These are phyloP conservation scores for Boletellus ananas DNA, from an alignment of 768 basidiomycete genomes.

Conservation along the genomic window DNA sequence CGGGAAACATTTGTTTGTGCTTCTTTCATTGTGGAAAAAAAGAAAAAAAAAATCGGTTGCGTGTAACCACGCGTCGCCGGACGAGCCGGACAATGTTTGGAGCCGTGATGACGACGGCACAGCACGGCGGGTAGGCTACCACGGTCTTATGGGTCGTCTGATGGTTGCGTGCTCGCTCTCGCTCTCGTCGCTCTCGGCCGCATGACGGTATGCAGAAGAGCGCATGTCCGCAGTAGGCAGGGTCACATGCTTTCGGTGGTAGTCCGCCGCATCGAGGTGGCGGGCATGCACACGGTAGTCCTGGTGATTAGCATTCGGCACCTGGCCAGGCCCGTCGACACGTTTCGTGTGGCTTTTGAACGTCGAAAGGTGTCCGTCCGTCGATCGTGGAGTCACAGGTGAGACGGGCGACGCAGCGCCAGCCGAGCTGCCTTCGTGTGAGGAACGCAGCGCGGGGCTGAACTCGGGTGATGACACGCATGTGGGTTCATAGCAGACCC, in stretches of 20 bases:
- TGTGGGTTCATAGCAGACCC: slow-evolving; percentile 16
- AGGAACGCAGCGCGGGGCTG: slow-evolving; percentile 29
- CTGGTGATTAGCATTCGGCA: slow-evolving; percentile 8
- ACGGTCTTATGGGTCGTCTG: slow-evolving; percentile 43
- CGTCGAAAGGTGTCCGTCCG: slow-evolving; percentile 16
- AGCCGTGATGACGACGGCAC: background rate
- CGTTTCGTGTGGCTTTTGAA: slow-evolving; percentile 13
- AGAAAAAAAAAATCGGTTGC: background rate
- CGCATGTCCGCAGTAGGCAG: slow-evolving; percentile 22
- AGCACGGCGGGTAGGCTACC: slow-evolving; percentile 29
- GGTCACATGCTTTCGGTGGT: slow-evolving; percentile 13
- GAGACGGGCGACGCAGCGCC: slow-evolving; percentile 49
- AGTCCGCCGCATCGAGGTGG: slow-evolving; percentile 7
- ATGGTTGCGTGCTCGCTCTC: slow-evolving; percentile 32
- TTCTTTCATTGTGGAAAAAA: background rate
- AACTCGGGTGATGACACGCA: slow-evolving; percentile 15
- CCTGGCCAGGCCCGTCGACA: slow-evolving; percentile 10
- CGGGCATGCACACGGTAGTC: slow-evolving; percentile 15
- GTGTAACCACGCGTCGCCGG: background rate
- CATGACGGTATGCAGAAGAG: slow-evolving; percentile 25
- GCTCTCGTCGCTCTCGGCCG: slow-evolving; percentile 32
- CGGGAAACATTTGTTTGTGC: no score
- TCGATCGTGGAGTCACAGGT: slow-evolving; percentile 52
- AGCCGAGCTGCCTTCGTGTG: slow-evolving; percentile 44
- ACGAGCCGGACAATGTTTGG: background rate